Base-by-base conservation (phyloP, 202 grass and related monocot species). In the Panicum virgatum region DNA sequence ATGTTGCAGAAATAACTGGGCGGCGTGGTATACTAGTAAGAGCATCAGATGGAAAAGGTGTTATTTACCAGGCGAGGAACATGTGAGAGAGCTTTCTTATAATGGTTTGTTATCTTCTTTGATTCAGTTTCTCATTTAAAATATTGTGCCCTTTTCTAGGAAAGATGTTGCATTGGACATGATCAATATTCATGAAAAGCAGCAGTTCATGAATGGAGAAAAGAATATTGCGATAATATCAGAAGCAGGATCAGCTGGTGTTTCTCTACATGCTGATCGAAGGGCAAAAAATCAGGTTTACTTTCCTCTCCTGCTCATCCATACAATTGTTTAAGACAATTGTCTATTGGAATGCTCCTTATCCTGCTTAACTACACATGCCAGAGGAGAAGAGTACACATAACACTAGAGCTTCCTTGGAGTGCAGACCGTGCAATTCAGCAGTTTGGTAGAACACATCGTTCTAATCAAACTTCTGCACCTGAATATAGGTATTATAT, bases 381-480 rank as follows among this genome's bases (percentile, higher is more conserved):
- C 32, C 88, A 99, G 96, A 90, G 85, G 85, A 96, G 93, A 80
- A 93, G 96, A 84, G 91, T 99, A 71, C 96, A 99, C 71, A 90
- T 99, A 82, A 99, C 96, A 75, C 93, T 99, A 84, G 93, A 99
- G 84, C 89, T 99, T 65, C 96, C 96, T 68, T 99, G 96, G 96
- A 99, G 93, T 92, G 96, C 96, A 65, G 96, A 99, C 72, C 92
- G 93, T 75, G 96, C 96, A 57, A 99, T 99, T 83, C 96, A 99
- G 73, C 96, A 99, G 67, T 99, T 96, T 83, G 96, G 93, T 58
- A 92, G 96, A 92, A 94, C 91, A 48, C 96, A 99, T 90, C 92
- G 96, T 70, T 99, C 96, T 87, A 96, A 99, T 87, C 96, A 99
- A 89, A 89, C 91, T 82, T 96, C 91, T 81, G 93, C 93, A 77